Base-by-base conservation (phyloP, 2,329 filamentous ascomycete species). In the Hypomyces perniciosus region DNA sequence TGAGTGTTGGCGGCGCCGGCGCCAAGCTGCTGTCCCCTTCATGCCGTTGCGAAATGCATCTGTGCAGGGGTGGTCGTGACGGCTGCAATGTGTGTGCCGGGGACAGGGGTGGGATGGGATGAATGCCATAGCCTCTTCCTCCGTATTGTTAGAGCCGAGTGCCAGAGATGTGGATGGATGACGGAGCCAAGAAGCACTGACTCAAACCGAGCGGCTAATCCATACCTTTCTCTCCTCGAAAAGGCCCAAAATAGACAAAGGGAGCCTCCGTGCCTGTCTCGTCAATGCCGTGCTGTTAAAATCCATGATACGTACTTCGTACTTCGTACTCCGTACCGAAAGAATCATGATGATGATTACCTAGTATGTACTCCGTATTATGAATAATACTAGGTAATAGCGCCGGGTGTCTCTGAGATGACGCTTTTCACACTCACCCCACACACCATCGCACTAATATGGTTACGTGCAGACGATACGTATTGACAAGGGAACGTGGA, bases 51-150 rank as follows among this genome's bases (percentile, higher is more conserved):
- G 51, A 53, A 49, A 46, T 49, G 48, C 48, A 51, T 54, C 44
- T 47, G 52, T 44, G 39, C 52, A 54, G 52, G 52, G 52, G 48
- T 54, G 10, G 33, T 38, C 27, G 48, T 54, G 52, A 54, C 42
- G 52, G 52, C 48, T 47, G 44, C 48, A 40, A 54, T 51, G 52
- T 47, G 51, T 40, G 48, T 51, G 52, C 52, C 45, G 48, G 52
- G 48, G 38, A 33, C 52, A 51, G 52, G 52, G 51, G 38, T 53
- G 52, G 34, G 44, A 48, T 29, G 45, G 46, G 44, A 46, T 39
- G 33, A 27, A 33, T 45, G 48, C 45, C 39, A 53, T 41, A 46
- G 46, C 45, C 20, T 20, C 20, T 20, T 20, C 20, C 20, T 20
- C 20, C 20, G 20, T 20, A 20, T 48, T 49, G 46, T 50, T 46